Evolutionary conservation across 176 grass and related monocot species (phyloP), one percentile per base, ranked within the genome.

Genomic region (Aegilops sharonensis): DNA sequence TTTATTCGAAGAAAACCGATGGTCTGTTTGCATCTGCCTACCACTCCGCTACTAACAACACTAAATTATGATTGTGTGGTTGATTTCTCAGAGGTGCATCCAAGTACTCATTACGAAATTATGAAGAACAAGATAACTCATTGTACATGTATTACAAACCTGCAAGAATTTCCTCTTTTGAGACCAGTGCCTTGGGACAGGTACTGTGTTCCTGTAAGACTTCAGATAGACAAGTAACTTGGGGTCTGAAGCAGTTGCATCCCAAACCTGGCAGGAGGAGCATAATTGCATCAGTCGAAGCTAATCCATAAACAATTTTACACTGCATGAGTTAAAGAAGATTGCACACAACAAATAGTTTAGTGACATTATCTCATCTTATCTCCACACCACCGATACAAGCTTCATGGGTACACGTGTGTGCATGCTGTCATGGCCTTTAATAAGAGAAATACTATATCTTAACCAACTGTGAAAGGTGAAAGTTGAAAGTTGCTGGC

Each of bases 111-210:
- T 64, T 65, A 3, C 23, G 34, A 76, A 75, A 64, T 64, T 84
- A 57, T 84, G 78, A 75, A 80, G 12, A 76, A 64, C 87, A 77
- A 43, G 25, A 9, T 63, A 40, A 62, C 5, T 66, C 30, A 88
- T 66, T 40, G 24, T 12, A 85, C 66, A 50, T 77, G 23, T 29
- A 25, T 63, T 23, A 90, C 69, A 68, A 85, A 98, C 95, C 91
- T 98, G 95, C 78, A 98, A 85, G 68, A 98, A 98, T 75, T 98
- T 98, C 24, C 89, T 86, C 63, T 98, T 98, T 72, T 98, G 93
- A 72, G 89, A 93, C 95, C 91, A 98, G 62, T 98, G 93, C 36
- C 93, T 93, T 87, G 95, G 95, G 56, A 98, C 93, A 85, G 93
- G 95, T 54, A 98, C 95, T 64, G 93, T 93, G 29, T 98, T 95